Evolutionary conservation across 2,329 filamentous ascomycete species (phyloP).

Genomic region (Orbilia oligospora): DNA sequence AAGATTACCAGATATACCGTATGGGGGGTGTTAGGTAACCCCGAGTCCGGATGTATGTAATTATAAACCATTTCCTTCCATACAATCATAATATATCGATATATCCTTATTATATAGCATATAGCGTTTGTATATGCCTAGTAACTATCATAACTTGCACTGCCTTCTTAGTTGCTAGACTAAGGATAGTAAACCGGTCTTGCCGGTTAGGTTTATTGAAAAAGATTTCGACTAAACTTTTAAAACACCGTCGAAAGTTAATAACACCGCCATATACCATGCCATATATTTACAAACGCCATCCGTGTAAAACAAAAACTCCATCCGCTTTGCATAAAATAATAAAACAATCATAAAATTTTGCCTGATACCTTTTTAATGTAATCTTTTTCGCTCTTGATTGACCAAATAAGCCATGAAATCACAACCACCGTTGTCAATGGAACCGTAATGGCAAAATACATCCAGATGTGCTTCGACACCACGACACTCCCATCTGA

Average conservation of each 20-base stretch:
- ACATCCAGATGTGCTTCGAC: slow-evolving; percentile 49
- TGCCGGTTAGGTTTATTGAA: too few relatives aligned
- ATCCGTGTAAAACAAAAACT: background rate
- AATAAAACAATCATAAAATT: slow-evolving; percentile 14
- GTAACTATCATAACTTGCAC: too few relatives aligned
- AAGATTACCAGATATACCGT: slow-evolving; percentile 40
- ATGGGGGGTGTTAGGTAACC: slow-evolving; percentile 19
- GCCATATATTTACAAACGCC: background rate
- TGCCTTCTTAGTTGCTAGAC: too few relatives aligned
- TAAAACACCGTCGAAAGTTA: background rate
- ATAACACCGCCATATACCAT: background rate
- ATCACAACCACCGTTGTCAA: slow-evolving; percentile 22
- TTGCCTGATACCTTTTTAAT: slow-evolving; percentile 20
- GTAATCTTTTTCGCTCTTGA: slow-evolving; percentile 41
- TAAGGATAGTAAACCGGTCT: too few relatives aligned
- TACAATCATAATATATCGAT: background rate
- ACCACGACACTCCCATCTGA: slow-evolving; percentile 41
- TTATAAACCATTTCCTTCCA: background rate
- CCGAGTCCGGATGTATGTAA: too few relatives aligned
- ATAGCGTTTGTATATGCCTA: too few relatives aligned
- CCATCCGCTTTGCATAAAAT: background rate
- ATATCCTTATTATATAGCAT: too few relatives aligned
- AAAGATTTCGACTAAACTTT: background rate
- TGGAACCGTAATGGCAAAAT: slow-evolving; percentile 42
- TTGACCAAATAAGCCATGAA: slow-evolving; percentile 45